Percentiles rank a stretch among this genome's conserved stretches.
phyloP scores from a whole-genome alignment of 108 stramenopile genomes.

The Aurantiochytrium sp. region DNA sequence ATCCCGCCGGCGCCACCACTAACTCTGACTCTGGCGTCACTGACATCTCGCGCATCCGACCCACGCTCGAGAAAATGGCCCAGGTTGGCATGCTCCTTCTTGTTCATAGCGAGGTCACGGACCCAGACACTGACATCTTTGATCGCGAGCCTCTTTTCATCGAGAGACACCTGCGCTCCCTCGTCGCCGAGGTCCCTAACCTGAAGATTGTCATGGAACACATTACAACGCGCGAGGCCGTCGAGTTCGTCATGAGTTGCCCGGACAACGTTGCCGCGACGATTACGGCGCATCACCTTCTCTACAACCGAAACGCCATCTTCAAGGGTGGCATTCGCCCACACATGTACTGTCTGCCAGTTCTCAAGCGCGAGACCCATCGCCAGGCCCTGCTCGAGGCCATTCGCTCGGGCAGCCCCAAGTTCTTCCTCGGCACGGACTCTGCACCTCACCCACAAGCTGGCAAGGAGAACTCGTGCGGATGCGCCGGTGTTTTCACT shows the following conservation, averaged over 20 bases:
- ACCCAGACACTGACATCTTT: constrained; percentile 83
- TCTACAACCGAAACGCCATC: constrained; percentile 93
- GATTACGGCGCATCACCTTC: constrained; percentile 92
- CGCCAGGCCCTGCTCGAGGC: constrained; percentile 78
- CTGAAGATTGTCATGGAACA: constrained; percentile 97
- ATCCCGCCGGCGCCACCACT: constrained; percentile 98
- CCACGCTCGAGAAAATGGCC: constrained; percentile 76
- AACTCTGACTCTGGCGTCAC: constrained; percentile 91
- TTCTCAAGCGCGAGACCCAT: constrained; percentile 90
- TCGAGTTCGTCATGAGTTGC: constrained; percentile 67
- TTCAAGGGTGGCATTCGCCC: constrained; percentile 82
- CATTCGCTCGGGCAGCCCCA: constrained; percentile 72
- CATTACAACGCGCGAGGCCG: constrained; percentile 78
- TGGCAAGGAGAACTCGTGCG: constrained; percentile 72
- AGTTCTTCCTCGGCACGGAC: constrained; percentile 97
- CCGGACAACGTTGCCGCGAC: constrained; percentile 78
- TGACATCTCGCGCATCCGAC: constrained; percentile 68
- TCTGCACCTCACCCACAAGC: constrained; percentile 81
- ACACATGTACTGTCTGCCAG: constrained; percentile 96
- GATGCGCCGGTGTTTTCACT: constrained; percentile 93
- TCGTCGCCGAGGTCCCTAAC: constrained; percentile 68
- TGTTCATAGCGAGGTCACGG: constrained; percentile 95
- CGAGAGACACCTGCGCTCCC: constrained; percentile 75
- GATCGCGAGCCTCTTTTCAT: constrained; percentile 90
- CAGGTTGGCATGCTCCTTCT: constrained; percentile 83